A percentile compares a stretch with the other conserved stretches of the same genome.
phyloP scores from a whole-genome alignment of 2,329 filamentous ascomycete genomes.

The Hymenoscyphus occultus region DNA sequence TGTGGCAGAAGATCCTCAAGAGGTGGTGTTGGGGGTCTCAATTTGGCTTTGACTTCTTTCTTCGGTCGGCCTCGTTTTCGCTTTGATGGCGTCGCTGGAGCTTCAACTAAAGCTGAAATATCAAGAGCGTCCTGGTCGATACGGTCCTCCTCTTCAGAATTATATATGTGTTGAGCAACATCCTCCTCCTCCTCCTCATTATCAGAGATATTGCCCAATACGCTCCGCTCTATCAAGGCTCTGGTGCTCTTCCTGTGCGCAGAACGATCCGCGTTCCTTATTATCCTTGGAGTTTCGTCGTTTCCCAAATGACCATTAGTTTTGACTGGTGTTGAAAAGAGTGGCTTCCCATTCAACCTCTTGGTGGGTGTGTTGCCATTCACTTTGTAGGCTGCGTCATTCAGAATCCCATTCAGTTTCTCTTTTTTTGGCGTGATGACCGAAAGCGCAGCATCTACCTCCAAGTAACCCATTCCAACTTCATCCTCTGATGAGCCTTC shows the following conservation, averaged over 20 bases:
- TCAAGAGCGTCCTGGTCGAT: constrained; percentile 31
- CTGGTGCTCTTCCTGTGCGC: constrained; percentile 82
- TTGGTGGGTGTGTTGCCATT: constrained; percentile 27
- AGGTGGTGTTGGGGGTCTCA: constrained; percentile 59
- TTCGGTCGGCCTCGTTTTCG: constrained; percentile 42
- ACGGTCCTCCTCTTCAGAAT: constrained; percentile 48
- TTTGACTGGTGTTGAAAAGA: constrained; percentile 35
- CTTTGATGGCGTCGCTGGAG: constrained; percentile 50
- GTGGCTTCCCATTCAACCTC: constrained; percentile 23
- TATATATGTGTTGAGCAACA: constrained; percentile 67
- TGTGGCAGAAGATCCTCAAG: constrained; percentile 80
- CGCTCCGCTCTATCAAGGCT: constrained; percentile 69
- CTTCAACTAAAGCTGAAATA: constrained; percentile 15
- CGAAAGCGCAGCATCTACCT: not conserved
- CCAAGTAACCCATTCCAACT: not conserved
- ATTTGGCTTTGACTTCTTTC: constrained; percentile 38
- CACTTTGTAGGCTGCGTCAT: not conserved
- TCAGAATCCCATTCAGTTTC: constrained; percentile 1
- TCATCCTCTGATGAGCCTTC: not conserved
- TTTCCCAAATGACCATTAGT: constrained; percentile 14
- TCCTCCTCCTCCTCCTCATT: constrained; percentile 69
- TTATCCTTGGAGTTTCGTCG: constrained; percentile 30
- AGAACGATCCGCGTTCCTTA: constrained; percentile 66
- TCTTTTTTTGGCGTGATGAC: constrained; percentile 8
- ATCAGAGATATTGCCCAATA: constrained; percentile 62